phyloP scores from a whole-genome alignment of 768 basidiomycete species.

The Lentinula aciculospora region DNA sequence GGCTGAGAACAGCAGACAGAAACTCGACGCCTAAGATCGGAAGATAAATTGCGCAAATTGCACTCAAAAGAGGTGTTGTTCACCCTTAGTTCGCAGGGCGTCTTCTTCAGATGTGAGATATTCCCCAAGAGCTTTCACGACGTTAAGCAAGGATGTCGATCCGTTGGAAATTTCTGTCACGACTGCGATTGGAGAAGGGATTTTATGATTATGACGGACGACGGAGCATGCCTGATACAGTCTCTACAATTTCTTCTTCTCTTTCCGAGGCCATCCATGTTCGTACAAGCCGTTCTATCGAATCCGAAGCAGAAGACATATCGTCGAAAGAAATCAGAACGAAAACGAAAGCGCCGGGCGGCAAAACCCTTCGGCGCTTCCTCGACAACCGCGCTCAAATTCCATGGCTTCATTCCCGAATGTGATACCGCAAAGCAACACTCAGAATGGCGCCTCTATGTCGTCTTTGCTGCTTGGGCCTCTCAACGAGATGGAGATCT shows the following conservation, averaged over 20 bases:
- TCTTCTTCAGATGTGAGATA: conserved; percentile 88
- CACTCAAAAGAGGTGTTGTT: not conserved
- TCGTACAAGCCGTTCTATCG: conserved; percentile 48
- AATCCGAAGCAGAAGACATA: conserved; percentile 28
- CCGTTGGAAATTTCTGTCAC: conserved; percentile 44
- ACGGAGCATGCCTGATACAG: conserved; percentile 48
- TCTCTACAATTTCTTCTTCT: conserved; percentile 53
- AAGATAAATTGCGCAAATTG: not conserved
- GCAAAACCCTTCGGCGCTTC: not conserved
- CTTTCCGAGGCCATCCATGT: conserved; percentile 69
- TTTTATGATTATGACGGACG: not conserved
- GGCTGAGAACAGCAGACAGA: conserved; percentile 63
- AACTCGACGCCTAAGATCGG: conserved; percentile 69
- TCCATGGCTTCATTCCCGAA: not conserved
- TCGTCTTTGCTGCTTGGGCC: conserved; percentile 57
- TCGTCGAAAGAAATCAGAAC: not conserved
- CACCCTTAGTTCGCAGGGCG: conserved; percentile 74
- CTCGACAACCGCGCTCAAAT: not conserved
- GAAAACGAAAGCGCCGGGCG: not conserved
- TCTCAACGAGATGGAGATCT: conserved; percentile 51
- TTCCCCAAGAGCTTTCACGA: conserved; percentile 85
- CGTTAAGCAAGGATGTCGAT: conserved; percentile 54
- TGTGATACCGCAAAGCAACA: not conserved
- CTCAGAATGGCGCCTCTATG: conserved; percentile 35
- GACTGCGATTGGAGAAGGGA: conserved; percentile 3